phyloP scores from a whole-genome alignment of 208 protist species.

The Phytomonas serpens region DNA sequence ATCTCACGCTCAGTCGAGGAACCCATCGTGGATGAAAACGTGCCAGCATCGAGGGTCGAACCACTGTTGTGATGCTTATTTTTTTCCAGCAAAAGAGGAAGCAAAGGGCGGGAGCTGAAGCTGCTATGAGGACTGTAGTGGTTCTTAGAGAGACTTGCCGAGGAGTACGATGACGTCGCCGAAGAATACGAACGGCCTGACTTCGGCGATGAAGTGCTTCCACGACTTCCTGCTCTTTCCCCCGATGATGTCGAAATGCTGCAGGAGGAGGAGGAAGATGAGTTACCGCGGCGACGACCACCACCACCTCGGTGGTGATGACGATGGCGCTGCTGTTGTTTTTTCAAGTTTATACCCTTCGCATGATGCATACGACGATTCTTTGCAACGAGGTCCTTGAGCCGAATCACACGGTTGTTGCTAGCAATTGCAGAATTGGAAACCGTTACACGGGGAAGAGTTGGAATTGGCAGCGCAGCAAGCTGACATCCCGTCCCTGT shows the following conservation, averaged over 20 bases:
- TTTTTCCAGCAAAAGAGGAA: background rate
- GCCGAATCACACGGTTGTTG: conserved; percentile 53
- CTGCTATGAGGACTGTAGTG: conserved; percentile 11
- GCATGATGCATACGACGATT: conserved; percentile 13
- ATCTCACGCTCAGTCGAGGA: background rate
- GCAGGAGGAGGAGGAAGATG: conserved; percentile 10
- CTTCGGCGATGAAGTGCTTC: conserved; percentile 9
- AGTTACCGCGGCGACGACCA: conserved; percentile 5
- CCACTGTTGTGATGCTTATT: background rate
- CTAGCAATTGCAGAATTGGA: conserved; percentile 43
- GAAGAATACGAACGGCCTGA: conserved; percentile 3
- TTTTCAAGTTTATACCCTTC: background rate
- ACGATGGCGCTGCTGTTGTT: conserved; percentile 3
- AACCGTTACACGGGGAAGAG: conserved; percentile 48
- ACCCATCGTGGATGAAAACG: background rate
- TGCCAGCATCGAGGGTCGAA: conserved; percentile 7
- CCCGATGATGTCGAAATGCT: conserved; percentile 1
- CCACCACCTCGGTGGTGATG: conserved; percentile 1
- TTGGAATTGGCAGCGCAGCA: conserved; percentile 59
- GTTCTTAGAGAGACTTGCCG: background rate
- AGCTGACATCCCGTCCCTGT: conserved; percentile 73
- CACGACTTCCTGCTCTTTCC: background rate
- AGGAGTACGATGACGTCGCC: background rate
- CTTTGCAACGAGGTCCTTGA: conserved; percentile 52
- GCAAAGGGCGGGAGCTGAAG: conserved; percentile 17